Evolutionary conservation across 345 rosid species (phyloP), one percentile per base, ranked within the genome.

Genomic region (Mangifera indica): DNA sequence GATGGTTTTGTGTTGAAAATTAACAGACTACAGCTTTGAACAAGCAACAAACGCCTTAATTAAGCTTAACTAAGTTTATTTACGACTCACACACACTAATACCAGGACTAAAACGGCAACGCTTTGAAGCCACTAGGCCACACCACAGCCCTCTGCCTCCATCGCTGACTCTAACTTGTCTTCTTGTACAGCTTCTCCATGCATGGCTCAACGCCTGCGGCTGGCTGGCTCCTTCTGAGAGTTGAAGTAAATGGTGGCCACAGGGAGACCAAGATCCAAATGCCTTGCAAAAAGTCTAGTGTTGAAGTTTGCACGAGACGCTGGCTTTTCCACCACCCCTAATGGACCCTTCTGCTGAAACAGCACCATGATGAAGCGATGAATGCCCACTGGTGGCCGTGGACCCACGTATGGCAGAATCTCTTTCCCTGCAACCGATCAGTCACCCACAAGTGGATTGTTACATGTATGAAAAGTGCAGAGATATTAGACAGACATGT

Each of bases 341-440:
- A 91, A 12, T 22, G 88, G 81, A 9, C 77, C 75, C 79, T 82
- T 87, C 70, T 91, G 97, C 71, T 80, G 77, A 82, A 88, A 93
- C 17, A 93, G 86, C 75, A 89, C 93, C 21, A 89, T 25, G 53
- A 91, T 86, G 84, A 79, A 91, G 62, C 98, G 91, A 80, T 91
- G 98, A 52, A 93, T 91, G 20, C 98, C 98, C 44, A 91, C 87
- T 45, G 88, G 89, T 7, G 98, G 98, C n/a, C 84, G 78, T 7
- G 98, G 98, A 1, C 89, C 91, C 74, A 81, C 66, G 71, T 90
- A 90, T 0, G 89, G 76, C 46, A 88, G 67, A 24, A 89, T 79
- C 87, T 89, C 98, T 32, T 72, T 89, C 70, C 98, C 98, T 93
- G 78, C 69, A 46, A 21, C 7, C 7, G 45, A 10, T 5, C 67